Base-by-base conservation (phyloP, 805 yeast genomes). In the Wickerhamiella sergipiensis region DNA sequence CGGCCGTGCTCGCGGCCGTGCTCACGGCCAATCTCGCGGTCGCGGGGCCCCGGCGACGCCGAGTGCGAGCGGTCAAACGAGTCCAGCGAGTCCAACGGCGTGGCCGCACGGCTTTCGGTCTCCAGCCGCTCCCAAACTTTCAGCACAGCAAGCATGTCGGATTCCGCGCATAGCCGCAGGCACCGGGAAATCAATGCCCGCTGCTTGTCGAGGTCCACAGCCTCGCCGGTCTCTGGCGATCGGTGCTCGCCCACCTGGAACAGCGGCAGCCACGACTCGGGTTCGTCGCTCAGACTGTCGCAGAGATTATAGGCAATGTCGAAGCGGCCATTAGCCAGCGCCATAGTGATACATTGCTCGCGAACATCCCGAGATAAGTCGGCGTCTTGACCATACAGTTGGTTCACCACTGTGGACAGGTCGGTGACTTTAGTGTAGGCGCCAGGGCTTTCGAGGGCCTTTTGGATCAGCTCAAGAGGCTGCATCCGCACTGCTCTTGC, bases 211-310 rank as follows among this genome's bases (percentile, higher is more conserved):
- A 81, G 52, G 9, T 72, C 19, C 72, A 68, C 6, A 71, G 51
- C 57, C 70, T 77, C 49, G 70, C 79, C 50, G 59, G 56, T 54
- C 47, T 65, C 69, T 57, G 78, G 76, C 18, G 77, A 71, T 31
- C 66, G 59, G 63, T 63, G 75, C 64, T 83, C 82, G 2, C 85
- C 84, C 2, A 83, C 80, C 58, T 85, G 95, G 58, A 80, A 82
- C 54, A 83, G 78, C 0, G 85, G 78, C 23, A 80, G 71, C 95
- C 95, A 87, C 7, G 69, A 36, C 61, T 15, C 60, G 45, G 46
- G 71, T 19, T 36, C 66, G 17, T 67, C 67, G 49, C 56, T 59
- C 12, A 65, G 43, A 12, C 45, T 46, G 26, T 57, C 55, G 43
- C 68, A 61, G 56, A 53, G 56, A 23, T 69, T 66, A 54, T 71